phyloP scores from a whole-genome alignment of 805 yeast species.

The Candida awuae region DNA sequence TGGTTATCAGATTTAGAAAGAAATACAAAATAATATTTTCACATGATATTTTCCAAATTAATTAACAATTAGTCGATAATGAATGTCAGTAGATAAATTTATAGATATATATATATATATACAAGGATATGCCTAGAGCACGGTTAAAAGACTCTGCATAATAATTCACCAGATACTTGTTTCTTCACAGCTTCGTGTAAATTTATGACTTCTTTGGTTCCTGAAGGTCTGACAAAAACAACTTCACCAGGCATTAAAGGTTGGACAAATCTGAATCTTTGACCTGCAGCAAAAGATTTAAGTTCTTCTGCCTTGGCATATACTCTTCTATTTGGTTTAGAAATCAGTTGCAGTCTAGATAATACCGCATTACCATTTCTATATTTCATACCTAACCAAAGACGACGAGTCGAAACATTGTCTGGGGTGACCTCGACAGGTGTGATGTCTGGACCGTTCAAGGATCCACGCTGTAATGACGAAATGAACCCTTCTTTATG shows the following conservation, averaged over 20 bases:
- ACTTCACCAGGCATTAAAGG: constrained; percentile 89
- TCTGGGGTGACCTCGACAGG: constrained; percentile 79
- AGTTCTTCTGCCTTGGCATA: constrained; percentile 56
- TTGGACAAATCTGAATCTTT: constrained; percentile 61
- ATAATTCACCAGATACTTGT: constrained; percentile 64
- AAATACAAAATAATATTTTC: too few relatives aligned
- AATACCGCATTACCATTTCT: constrained; percentile 73
- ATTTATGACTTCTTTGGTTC: constrained; percentile 51
- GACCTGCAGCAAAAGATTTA: constrained; percentile 66
- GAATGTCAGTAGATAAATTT: too few relatives aligned
- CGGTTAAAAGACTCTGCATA: constrained; percentile 54
- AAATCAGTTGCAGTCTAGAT: constrained; percentile 59
- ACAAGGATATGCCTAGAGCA: not conserved
- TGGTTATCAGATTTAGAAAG: too few relatives aligned
- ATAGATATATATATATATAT: not conserved
- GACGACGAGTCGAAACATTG: constrained; percentile 73
- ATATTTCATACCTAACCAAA: constrained; percentile 91
- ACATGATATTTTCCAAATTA: too few relatives aligned
- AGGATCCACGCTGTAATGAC: constrained; percentile 77
- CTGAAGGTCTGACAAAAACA: constrained; percentile 48
- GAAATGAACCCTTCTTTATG: constrained; percentile 88
- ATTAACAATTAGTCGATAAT: too few relatives aligned
- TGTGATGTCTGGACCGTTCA: constrained; percentile 70
- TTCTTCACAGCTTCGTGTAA: constrained; percentile 79
- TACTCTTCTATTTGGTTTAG: constrained; percentile 79